phyloP scores from a whole-genome alignment of 495 filamentous ascomycete species.

The Hypoxylon cercidicola region DNA sequence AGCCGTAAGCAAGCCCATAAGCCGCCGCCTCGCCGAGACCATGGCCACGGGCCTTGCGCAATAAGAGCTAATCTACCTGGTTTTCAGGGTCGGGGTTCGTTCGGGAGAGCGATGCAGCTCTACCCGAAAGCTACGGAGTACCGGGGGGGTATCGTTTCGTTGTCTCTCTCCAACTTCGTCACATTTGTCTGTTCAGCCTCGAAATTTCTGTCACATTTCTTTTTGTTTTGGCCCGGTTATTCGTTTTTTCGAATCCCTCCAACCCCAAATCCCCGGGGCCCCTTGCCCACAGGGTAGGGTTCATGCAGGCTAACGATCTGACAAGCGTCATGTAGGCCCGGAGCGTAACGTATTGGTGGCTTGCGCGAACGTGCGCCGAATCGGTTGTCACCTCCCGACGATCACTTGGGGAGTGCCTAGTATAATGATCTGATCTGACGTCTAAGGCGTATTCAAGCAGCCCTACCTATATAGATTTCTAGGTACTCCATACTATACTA shows the following conservation, averaged over 20 bases:
- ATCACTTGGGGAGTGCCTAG: conserved; percentile 13
- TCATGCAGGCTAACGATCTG: conserved; percentile 14
- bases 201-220: conserved; percentile 8
- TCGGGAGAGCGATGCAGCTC: conserved; percentile 24
- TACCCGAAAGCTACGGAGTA: too few relatives aligned
- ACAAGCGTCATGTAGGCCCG: too few relatives aligned
- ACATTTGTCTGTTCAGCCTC: conserved; percentile 27
- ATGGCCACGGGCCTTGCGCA: conserved; percentile 11
- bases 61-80: conserved; percentile 3
- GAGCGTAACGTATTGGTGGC: background rate
- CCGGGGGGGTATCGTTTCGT: too few relatives aligned
- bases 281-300: background rate
- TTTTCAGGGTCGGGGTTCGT: conserved; percentile 5
- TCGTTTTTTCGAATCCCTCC: too few relatives aligned
- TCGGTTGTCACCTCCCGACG: conserved; percentile 9
- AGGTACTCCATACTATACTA: conserved; percentile 3
- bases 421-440: conserved; percentile 40
- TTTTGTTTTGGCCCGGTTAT: background rate
- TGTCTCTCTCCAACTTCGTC: background rate
- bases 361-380: conserved; percentile 15
- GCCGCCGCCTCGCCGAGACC: conserved; percentile 26
- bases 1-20: conserved; percentile 12
- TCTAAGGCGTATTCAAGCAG: conserved; percentile 3
- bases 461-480: conserved; percentile 18
- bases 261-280: background rate